Evolutionary conservation across 2,329 filamentous ascomycete species (phyloP).

Genomic region (Cladosporium cucumerinum): DNA sequence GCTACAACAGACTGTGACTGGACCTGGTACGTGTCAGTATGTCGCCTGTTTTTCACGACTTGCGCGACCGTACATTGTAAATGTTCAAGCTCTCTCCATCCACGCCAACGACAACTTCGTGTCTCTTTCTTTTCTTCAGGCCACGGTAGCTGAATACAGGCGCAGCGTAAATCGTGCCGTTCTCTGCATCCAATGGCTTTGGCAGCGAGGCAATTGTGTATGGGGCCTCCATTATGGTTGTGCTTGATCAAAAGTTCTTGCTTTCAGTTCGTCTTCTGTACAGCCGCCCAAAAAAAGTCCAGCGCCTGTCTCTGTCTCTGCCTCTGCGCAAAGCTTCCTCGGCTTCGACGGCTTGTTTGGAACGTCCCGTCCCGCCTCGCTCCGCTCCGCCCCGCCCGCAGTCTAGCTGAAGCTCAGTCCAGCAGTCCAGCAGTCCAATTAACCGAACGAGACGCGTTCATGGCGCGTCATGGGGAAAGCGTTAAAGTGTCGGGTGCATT

Average conservation of each 20-base stretch:
- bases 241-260: background rate
- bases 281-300: conserved; percentile 6
- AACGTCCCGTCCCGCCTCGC: background rate
- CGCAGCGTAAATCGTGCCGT: conserved; percentile 41
- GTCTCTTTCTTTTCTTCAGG: conserved; percentile 59
- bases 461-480: background rate
- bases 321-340: background rate
- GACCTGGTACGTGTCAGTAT: conserved; percentile 42
- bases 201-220: conserved; percentile 45
- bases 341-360: background rate
- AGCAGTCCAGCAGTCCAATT: no score
- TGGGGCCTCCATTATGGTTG: conserved; percentile 30
- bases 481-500: background rate
- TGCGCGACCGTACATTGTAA: conserved; percentile 52
- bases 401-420: background rate
- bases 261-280: conserved; percentile 8
- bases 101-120: conserved; percentile 58
- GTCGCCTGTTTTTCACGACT: background rate
- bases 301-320: conserved; percentile 3
- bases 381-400: background rate
- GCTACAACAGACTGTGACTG: conserved; percentile 59
- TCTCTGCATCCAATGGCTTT: conserved; percentile 39
- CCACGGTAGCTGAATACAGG: conserved; percentile 54
- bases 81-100: conserved; percentile 62
- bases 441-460: background rate